Evolutionary conservation across 2,329 filamentous ascomycete species (phyloP).

Genomic region (Stemphylium vesicarium): DNA sequence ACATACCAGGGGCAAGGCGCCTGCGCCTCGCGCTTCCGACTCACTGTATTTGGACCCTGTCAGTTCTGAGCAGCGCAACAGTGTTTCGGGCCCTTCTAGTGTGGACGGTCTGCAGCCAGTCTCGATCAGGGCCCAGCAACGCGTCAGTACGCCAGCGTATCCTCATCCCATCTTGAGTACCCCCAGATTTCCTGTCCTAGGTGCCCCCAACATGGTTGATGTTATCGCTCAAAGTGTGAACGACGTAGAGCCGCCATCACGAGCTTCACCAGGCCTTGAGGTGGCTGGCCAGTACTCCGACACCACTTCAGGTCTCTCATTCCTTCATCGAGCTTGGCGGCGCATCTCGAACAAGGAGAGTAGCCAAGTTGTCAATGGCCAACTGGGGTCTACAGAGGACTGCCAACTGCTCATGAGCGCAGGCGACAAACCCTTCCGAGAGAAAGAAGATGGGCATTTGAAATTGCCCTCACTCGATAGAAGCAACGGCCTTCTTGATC

Average conservation of each 20-base stretch:
- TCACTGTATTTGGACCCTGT: too few species aligned
- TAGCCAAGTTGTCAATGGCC: constrained; percentile 27
- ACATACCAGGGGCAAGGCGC: constrained; percentile 36
- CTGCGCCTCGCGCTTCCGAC: constrained; percentile 19
- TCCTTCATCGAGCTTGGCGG: constrained; percentile 72
- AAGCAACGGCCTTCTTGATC: constrained; percentile 49
- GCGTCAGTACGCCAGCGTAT: too few species aligned
- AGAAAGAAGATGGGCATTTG: constrained; percentile 34
- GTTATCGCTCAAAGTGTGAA: background rate
- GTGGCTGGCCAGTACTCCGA: constrained; percentile 64
- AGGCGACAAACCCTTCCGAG: constrained; percentile 58
- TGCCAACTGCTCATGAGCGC: constrained; percentile 58
- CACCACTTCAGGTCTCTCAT: constrained; percentile 58
- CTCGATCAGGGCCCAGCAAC: background rate
- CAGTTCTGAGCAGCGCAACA: too few species aligned
- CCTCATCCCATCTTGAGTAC: background rate
- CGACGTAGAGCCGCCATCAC: constrained; percentile 23
- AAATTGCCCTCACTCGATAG: constrained; percentile 20
- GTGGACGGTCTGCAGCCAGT: background rate
- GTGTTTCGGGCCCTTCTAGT: background rate
- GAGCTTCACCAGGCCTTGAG: constrained; percentile 56
- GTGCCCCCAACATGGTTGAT: background rate
- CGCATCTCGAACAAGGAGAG: constrained; percentile 66
- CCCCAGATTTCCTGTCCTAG: too few species aligned
- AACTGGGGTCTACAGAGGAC: constrained; percentile 28